Base-by-base conservation (phyloP, 495 filamentous ascomycete genomes). In the Eremomyces bilateralis region DNA sequence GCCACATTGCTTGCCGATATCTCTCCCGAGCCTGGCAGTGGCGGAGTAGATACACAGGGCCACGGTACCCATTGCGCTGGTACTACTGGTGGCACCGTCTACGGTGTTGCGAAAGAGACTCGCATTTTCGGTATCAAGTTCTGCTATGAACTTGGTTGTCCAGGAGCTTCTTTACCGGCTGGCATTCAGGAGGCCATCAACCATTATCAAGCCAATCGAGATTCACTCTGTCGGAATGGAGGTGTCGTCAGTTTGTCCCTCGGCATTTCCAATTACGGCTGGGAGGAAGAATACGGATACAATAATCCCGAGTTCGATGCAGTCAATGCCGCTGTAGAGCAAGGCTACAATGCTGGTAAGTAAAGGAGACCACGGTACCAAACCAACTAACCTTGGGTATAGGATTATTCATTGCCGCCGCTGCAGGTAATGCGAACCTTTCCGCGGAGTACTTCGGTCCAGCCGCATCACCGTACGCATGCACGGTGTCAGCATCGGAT, bases 381-480 rank as follows among this genome's bases (percentile, higher is more conserved):
- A n/a, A n/a, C n/a, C n/a, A n/a, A n/a, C n/a, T n/a, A n/a, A n/a
- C n/a, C n/a, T n/a, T n/a, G n/a, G n/a, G n/a, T n/a, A n/a, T n/a
- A n/a, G n/a, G n/a, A n/a, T n/a, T n/a, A n/a, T n/a, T n/a, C 67
- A 95, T 95, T 49, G 85, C 90, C 43, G 88, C 95, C 35, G 88
- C 88, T 48, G 88, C 88, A 42, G 88, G 88, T 44, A 99, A 99
- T 49, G 88, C 95, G 59, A 95, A 95, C 46, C 76, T 83, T 38
- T 82, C 95, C 60, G 90, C 88, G 34, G 59, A 56, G 33, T 17
- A 16, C 13, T 39, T 38, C 20, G n/a, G n/a, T n/a, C n/a, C n/a
- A n/a, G n/a, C n/a, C n/a, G n/a, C n/a, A n/a, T n/a, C n/a, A n/a
- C n/a, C n/a, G n/a, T n/a, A n/a, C n/a, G n/a, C n/a, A n/a, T n/a